These are phyloP conservation scores for Astrothelium subdiscretum DNA, from an alignment of 495 filamentous ascomycete genomes.

Conservation along the genomic window DNA sequence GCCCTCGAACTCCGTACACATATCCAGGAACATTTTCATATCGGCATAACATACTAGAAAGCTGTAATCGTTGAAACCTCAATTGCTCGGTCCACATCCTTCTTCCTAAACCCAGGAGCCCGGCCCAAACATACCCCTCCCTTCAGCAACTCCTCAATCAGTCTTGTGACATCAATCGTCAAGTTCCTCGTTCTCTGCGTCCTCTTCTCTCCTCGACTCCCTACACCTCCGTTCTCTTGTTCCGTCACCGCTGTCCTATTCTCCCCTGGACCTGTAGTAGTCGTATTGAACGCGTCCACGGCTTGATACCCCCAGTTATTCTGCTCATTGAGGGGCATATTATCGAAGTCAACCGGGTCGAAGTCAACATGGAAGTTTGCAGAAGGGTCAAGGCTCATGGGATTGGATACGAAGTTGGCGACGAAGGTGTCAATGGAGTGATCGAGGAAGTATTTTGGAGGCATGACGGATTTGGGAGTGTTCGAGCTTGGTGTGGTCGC, in stretches of 20 bases:
- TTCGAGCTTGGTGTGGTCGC: neutral
- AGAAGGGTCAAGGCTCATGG: neutral
- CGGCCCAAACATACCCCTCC: conserved; percentile 48
- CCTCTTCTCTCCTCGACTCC: conserved; percentile 2
- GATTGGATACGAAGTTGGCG: neutral
- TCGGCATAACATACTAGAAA: neutral
- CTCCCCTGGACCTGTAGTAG: neutral
- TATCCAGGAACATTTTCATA: no score
- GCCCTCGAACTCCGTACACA: no score
- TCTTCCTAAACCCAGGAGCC: conserved; percentile 46
- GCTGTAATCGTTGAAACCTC: conserved; percentile 5
- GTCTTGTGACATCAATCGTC: conserved; percentile 25
- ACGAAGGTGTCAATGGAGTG: neutral
- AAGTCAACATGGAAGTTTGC: neutral
- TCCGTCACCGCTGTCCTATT: neutral
- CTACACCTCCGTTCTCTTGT: neutral
- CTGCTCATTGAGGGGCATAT: neutral
- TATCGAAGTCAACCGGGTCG: conserved; percentile 1
- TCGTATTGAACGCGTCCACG: neutral
- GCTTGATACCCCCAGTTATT: conserved; percentile 1
- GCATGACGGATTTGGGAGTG: neutral
- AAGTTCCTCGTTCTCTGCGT: conserved; percentile 17
- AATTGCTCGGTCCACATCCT: conserved; percentile 49
- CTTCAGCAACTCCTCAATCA: conserved; percentile 33
- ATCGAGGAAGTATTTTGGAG: neutral